A percentile compares a stretch with the other conserved stretches of the same genome.
These are phyloP conservation scores for Quercus cerris DNA, from an alignment of 306 rosid species.

Conservation along the genomic window DNA sequence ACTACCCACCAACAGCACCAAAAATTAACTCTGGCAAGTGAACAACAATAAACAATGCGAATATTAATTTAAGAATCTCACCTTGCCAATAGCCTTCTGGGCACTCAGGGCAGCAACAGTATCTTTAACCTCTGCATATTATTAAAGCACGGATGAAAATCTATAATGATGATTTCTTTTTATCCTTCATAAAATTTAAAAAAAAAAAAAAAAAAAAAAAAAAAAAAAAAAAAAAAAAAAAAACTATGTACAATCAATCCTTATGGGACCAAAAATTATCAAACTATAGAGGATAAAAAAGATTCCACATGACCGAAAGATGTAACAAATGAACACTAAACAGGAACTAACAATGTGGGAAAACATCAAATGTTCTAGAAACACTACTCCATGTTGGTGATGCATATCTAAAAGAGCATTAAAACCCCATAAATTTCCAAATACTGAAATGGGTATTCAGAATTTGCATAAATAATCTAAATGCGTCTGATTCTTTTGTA, in stretches of 20 bases:
- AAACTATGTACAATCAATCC: neutral
- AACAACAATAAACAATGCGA: neutral
- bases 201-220: neutral
- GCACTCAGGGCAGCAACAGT: slow-evolving; percentile 52
- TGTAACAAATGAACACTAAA: neutral
- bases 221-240: neutral
- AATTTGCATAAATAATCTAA: too few relatives aligned
- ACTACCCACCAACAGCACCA: neutral
- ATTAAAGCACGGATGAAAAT: neutral
- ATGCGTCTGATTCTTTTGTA: too few relatives aligned
- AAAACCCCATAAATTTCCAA: too few relatives aligned
- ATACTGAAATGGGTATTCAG: too few relatives aligned
- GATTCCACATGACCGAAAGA: neutral
- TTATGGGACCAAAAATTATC: too few relatives aligned
- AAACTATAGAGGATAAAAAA: neutral
- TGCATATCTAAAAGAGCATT: too few relatives aligned
- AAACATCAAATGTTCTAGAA: neutral
- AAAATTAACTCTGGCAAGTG: neutral
- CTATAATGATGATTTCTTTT: neutral
- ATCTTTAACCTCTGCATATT: slow-evolving; percentile 70
- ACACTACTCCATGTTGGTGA: neutral
- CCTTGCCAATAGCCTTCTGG: slow-evolving; percentile 71
- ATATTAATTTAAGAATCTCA: slow-evolving; percentile 17
- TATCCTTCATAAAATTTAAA: neutral
- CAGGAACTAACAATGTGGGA: neutral